Percentiles rank a stretch among this genome's conserved stretches.
These are phyloP conservation scores for Entomortierella beljakovae DNA, from an alignment of 192 early-diverging fungal genomes.

Conservation along the genomic window DNA sequence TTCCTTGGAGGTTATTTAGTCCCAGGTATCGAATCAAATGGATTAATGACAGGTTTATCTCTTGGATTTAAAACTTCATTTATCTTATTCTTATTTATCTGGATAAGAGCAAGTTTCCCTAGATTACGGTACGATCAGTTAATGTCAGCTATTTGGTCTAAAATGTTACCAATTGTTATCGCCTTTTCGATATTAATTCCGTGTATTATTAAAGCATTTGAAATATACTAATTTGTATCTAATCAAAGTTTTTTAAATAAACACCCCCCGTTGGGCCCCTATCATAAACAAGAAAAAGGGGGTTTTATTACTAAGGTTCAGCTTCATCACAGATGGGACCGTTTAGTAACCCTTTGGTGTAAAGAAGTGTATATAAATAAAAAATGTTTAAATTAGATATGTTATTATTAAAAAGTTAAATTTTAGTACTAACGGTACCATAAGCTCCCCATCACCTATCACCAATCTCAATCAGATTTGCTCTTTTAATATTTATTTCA, in stretches of 20 bases:
- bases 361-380: conserved; percentile 4
- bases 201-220: conserved; percentile 41
- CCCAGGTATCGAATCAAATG: conserved; percentile 37
- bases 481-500: background rate
- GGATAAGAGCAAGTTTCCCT: conserved; percentile 60
- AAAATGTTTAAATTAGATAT: background rate
- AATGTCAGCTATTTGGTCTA: conserved; percentile 55
- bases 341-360: background rate
- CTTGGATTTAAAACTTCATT: conserved; percentile 54
- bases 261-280: no score
- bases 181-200: conserved; percentile 64
- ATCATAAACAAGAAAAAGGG: background rate
- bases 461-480: no score
- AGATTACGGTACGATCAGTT: conserved; percentile 61
- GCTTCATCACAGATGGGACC: background rate
- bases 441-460: background rate
- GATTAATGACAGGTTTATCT: conserved; percentile 39
- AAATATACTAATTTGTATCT: conserved; percentile 26
- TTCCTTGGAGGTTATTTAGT: conserved; percentile 61
- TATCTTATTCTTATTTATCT: conserved; percentile 61
- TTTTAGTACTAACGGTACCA: background rate
- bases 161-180: conserved; percentile 60
- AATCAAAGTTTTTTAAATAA: conserved; percentile 14
- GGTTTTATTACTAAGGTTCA: conserved; percentile 1
- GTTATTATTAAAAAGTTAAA: background rate